Evolutionary conservation across 1,284 basidiomycete species (phyloP), one percentile per base, ranked within the genome.

Genomic region (Apiotrichum domesticum): DNA sequence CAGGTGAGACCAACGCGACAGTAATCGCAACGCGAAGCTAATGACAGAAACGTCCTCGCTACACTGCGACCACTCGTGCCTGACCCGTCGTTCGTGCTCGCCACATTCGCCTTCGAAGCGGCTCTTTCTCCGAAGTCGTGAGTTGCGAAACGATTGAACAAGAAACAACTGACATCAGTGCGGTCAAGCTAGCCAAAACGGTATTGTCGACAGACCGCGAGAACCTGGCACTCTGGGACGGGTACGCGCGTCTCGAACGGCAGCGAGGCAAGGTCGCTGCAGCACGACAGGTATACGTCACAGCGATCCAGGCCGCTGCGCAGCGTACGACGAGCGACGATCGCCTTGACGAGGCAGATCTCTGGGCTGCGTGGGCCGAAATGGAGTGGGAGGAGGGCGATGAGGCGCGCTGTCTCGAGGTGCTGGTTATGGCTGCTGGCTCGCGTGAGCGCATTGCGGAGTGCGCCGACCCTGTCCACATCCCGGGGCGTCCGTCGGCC

Each of bases 361-460:
- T 96, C 43, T 93, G 88, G 87, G 88, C 86, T 78, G 84, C 87
- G 50, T 96, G 90, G 90, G 88, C 87, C 0, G 87, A 92, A 69
- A 83, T 93, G 82, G 91, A 95, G 73, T 92, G 29, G 44, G 68
- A 68, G 43, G 44, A 55, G 6, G 66, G 61, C 5, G 58, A 68
- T 3, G 29, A 29, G 29, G 59, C 60, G 33, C 50, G 67, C 29
- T 63, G 65, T 33, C 40, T 71, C 43, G 63, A 67, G 29, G 67
- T 71, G 13, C 37, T 69, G 6, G 47, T 66, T 14, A 61, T 67
- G 55, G 68, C 65, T 11, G 65, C 63, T 3, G 47, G 34, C 4
- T 15, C 57, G 9, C 61, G 61, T 9, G 35, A 10, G 35, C 7
- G 35, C 11, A 8, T 51, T 46, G 56, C 29, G 0, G 46, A 29